These are phyloP conservation scores for Diaporthe citriasiana DNA, from an alignment of 2,329 filamentous ascomycete species.

Conservation along the genomic window DNA sequence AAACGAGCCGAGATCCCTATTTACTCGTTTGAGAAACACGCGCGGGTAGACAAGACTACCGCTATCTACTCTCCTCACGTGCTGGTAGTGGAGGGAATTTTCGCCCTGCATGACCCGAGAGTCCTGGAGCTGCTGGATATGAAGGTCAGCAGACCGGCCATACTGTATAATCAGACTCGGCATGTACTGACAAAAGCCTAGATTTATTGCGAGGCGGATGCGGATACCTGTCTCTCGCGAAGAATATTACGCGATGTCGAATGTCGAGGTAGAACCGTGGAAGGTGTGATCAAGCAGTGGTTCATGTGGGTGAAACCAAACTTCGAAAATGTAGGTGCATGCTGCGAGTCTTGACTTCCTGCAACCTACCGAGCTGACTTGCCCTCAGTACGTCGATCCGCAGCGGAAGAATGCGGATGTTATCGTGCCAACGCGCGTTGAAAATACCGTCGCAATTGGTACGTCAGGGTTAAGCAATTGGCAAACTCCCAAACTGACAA, in stretches of 20 bases:
- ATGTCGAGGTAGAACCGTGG: constrained; percentile 90
- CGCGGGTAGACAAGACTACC: constrained; percentile 82
- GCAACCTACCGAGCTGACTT: constrained; percentile 41
- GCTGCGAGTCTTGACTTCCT: neutral
- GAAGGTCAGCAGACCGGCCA: constrained; percentile 69
- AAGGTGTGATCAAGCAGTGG: constrained; percentile 99
- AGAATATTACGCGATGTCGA: constrained; percentile 89
- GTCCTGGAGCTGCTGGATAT: constrained; percentile 91
- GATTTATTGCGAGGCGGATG: constrained; percentile 98
- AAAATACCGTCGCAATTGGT: constrained; percentile 93
- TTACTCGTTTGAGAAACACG: constrained; percentile 95
- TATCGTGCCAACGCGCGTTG: constrained; percentile 93
- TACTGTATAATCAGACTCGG: neutral
- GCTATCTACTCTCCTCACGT: constrained; percentile 97
- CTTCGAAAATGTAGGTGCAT: constrained; percentile 76
- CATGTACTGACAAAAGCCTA: constrained; percentile 47
- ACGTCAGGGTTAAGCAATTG: constrained; percentile 47
- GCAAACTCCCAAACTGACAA: constrained; percentile 17
- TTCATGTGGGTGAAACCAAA: constrained; percentile 97
- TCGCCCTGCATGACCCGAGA: constrained; percentile 90
- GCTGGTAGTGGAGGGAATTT: constrained; percentile 94
- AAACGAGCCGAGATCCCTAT: constrained; percentile 92
- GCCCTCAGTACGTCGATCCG: constrained; percentile 81
- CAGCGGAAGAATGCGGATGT: constrained; percentile 94
- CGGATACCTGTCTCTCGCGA: constrained; percentile 91